A percentile compares a stretch with the other conserved stretches of the same genome.
These are phyloP conservation scores for Boletus fagicola DNA, from an alignment of 768 basidiomycete species.

Conservation along the genomic window DNA sequence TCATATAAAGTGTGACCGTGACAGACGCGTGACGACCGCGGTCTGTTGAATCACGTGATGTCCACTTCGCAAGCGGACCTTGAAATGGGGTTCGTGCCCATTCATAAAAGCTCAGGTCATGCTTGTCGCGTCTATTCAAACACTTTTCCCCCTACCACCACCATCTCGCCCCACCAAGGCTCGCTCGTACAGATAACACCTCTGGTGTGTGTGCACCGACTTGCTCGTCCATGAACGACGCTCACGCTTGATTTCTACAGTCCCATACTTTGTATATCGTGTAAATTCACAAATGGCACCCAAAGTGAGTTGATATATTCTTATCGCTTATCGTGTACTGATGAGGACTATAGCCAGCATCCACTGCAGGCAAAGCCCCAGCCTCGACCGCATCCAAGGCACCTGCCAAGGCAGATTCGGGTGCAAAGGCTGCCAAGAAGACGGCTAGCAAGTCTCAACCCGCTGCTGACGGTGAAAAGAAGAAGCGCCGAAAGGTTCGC, in stretches of 20 bases:
- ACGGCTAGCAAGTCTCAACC: conserved; percentile 55
- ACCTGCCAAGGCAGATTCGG: conserved; percentile 44
- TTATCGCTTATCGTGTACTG: conserved; percentile 13
- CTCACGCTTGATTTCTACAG: conserved; percentile 19
- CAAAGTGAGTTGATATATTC: conserved; percentile 29
- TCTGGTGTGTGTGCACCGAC: conserved; percentile 22
- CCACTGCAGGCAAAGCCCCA: conserved; percentile 39
- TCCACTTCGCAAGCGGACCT: conserved; percentile 29
- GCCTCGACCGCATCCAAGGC: conserved; percentile 60
- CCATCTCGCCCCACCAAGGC: conserved; percentile 21
- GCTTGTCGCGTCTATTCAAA: conserved; percentile 25
- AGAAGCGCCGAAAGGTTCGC: conserved; percentile 76
- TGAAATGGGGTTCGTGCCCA: conserved; percentile 32
- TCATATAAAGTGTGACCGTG: conserved; percentile 26
- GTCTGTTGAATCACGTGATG: conserved; percentile 38
- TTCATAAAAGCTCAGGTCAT: conserved; percentile 34
- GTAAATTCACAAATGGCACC: conserved; percentile 37
- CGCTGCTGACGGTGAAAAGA: conserved; percentile 64
- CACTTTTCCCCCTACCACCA: conserved; percentile 34
- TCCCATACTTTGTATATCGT: conserved; percentile 32
- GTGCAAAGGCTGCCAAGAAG: conserved; percentile 57
- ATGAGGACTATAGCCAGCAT: conserved; percentile 38
- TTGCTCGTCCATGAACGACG: conserved; percentile 3
- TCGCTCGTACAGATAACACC: conserved; percentile 16
- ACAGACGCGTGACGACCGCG: conserved; percentile 35